Conservation (phyloP, 495 filamentous ascomycete species). For the Podospora bellae-mahoneyi region DNA sequence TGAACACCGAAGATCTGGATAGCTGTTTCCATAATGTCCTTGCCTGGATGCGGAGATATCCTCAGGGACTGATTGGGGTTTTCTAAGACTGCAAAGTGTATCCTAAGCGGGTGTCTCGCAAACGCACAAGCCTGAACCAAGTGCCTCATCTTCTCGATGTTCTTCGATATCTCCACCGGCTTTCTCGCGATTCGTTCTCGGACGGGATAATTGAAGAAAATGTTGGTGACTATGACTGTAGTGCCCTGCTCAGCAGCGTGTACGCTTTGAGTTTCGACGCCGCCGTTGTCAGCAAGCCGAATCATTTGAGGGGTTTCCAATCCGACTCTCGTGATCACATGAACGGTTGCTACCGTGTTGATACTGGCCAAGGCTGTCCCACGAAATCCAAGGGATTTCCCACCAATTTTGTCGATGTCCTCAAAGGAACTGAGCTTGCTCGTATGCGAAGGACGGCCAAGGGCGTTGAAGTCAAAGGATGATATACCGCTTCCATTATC, state of each 20-base stretch:
- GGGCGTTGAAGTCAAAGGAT: constrained; percentile 60
- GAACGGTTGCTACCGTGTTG: background rate
- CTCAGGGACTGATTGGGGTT: background rate
- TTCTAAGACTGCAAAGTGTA: background rate
- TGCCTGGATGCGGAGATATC: constrained; percentile 49
- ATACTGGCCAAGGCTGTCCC: background rate
- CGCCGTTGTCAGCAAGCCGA: background rate
- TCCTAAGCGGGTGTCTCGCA: background rate
- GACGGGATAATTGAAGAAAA: constrained; percentile 50
- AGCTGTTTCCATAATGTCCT: constrained; percentile 61
- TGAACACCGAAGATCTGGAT: constrained; percentile 63
- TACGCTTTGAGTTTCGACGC: background rate
- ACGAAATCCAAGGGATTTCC: background rate
- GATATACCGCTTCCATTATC: constrained; percentile 87
- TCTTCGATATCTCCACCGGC: background rate
- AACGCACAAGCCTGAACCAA: background rate
- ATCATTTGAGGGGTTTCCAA: background rate
- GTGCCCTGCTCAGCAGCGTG: background rate
- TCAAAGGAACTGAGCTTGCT: constrained; percentile 77
- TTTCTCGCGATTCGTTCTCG: constrained; percentile 48
- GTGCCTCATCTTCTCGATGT: background rate
- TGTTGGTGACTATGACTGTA: background rate
- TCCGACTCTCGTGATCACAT: background rate
- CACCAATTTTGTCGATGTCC: constrained; percentile 25
- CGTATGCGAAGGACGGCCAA: constrained; percentile 71